Base-by-base conservation (phyloP, 805 yeast species). In the Wickerhamomyces queroliae region DNA sequence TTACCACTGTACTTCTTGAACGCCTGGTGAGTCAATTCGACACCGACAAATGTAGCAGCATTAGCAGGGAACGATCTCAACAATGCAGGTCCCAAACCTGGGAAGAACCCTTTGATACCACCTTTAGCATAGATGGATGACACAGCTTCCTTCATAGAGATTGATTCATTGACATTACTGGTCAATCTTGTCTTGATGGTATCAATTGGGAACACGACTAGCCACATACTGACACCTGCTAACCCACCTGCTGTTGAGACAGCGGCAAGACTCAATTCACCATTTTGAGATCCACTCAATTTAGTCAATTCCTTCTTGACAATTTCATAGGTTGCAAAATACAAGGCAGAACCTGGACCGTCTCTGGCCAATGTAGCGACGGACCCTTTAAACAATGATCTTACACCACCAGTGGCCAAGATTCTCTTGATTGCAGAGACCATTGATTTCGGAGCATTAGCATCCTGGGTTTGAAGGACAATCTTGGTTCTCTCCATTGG, bases 1-100 rank as follows among this genome's bases (percentile, higher is more conserved):
- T 19, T 8, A 23, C 15, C 28, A 35, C 65, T 46, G 39, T 52
- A 63, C 38, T 62, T 59, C 41, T 61, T 62, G 42, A 65, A 64
- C 43, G 63, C 48, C 17, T 60, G 55, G 42, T 63, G 70, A 6
- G 95, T 86, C 42, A 90, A 56, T 61, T 91, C 99, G 23, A 91
- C 98, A 35, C 98, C 99, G 26, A 88, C 74, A 67, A 91, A 91
- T 3, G 98, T 90, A 8, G 99, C 98, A n/a, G 99, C 99, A 63
- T 93, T 91, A 18, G 98, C 98, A 3, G 98, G 98, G 83, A 93
- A 91, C 30, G 95, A 82, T 62, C 99, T 76, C 20, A 88, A 77
- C 55, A 91, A 67, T 2, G 98, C 98, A 6, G 99, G 97, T 0
- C 96, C 97, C 19, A 91, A 72, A 41, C 99, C 99, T 3, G 98